A percentile compares a stretch with the other conserved stretches of the same genome.
Evolutionary conservation across 177 flowering plant species (phyloP).

Genomic region (Telopea speciosissima): DNA sequence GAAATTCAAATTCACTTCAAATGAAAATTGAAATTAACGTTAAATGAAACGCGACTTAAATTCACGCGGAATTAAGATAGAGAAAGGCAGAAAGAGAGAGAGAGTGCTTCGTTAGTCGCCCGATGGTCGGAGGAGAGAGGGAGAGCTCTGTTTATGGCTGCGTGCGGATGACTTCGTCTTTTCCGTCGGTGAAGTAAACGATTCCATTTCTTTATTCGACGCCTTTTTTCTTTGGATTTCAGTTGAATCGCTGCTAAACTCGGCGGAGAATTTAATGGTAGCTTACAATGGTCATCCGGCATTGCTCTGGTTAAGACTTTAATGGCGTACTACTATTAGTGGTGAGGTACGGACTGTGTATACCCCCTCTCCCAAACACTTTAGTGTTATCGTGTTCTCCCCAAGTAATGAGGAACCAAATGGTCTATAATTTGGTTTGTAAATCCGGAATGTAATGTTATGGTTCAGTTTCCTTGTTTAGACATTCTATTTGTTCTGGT

Average conservation of each 20-base stretch:
- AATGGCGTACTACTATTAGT: conserved; percentile 2
- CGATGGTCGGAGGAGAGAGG: background rate
- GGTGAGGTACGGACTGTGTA: background rate
- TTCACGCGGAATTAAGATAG: conserved; percentile 17
- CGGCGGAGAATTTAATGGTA: background rate
- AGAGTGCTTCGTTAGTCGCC: too few relatives aligned
- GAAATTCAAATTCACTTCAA: conserved; percentile 34
- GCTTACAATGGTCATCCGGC: conserved; percentile 3
- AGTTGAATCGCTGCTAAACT: background rate
- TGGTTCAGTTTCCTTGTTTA: background rate
- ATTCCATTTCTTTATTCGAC: background rate
- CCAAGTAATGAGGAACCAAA: background rate
- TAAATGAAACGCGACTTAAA: conserved; percentile 25
- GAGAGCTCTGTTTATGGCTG: background rate
- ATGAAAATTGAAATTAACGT: conserved; percentile 10
- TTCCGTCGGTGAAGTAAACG: conserved; percentile 5
- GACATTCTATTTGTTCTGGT: conserved; percentile 1
- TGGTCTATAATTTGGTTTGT: conserved; percentile 6
- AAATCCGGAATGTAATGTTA: background rate
- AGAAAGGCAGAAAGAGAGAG: background rate
- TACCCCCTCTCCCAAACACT: background rate
- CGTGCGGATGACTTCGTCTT: conserved; percentile 9
- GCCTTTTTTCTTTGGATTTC: background rate
- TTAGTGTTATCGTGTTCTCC: background rate
- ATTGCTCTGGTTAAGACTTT: conserved; percentile 8